These are phyloP conservation scores for Fusarium buxicola DNA, from an alignment of 2,329 filamentous ascomycete genomes.

Conservation along the genomic window DNA sequence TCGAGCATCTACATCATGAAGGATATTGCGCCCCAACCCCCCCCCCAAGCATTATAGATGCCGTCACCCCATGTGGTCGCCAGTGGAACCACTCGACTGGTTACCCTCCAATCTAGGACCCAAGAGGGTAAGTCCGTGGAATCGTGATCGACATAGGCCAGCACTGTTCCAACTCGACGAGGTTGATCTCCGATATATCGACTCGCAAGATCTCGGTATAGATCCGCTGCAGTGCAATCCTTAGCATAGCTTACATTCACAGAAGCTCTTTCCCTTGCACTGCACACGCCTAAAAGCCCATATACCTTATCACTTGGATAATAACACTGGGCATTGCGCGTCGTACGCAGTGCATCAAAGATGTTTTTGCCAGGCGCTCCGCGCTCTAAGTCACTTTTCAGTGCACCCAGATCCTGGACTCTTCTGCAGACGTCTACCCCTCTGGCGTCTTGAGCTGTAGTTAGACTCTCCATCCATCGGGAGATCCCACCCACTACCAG, in stretches of 20 bases:
- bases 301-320: background rate
- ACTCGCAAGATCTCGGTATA: background rate
- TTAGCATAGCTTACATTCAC: background rate
- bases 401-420: background rate
- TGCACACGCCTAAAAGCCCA: background rate
- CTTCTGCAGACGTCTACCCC: background rate
- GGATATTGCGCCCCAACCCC: too few relatives aligned
- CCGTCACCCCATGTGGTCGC: background rate
- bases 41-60: background rate
- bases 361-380: background rate
- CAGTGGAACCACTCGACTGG: background rate
- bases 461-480: background rate
- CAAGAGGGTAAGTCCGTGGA: background rate
- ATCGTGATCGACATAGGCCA: background rate
- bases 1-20: too few relatives aligned
- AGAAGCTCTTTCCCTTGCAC: background rate
- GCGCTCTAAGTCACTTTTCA: background rate
- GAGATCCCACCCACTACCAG: background rate
- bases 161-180: background rate
- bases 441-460: too few relatives aligned
- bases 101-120: background rate
- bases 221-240: background rate
- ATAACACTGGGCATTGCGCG: background rate
- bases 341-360: background rate
- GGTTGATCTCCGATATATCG: too few relatives aligned